phyloP scores from a whole-genome alignment of 2,329 filamentous ascomycete genomes.

The Paraphoma sp. region DNA sequence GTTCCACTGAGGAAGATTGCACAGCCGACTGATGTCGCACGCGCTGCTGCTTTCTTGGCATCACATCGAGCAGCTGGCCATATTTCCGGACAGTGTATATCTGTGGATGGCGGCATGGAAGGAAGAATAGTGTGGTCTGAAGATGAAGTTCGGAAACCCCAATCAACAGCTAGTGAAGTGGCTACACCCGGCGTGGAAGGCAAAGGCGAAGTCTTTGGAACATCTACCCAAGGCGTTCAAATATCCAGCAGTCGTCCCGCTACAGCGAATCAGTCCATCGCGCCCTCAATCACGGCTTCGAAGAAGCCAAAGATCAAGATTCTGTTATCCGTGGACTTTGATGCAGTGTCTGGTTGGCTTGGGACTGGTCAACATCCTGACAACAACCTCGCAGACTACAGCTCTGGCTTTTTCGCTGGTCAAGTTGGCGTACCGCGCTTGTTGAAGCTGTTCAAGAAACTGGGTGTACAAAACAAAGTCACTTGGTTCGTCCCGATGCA shows the following conservation, averaged over 20 bases:
- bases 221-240: conserved; percentile 14
- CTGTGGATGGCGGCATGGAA: conserved; percentile 61
- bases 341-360: conserved; percentile 66
- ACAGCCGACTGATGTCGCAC: conserved; percentile 57
- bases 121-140: conserved; percentile 58
- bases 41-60: conserved; percentile 58
- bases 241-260: conserved; percentile 3
- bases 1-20: conserved; percentile 57
- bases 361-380: conserved; percentile 61
- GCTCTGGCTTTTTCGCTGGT: conserved; percentile 62
- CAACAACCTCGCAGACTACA: conserved; percentile 64
- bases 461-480: conserved; percentile 58
- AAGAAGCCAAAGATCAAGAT: conserved; percentile 47
- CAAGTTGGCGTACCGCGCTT: conserved; percentile 64
- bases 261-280: not conserved
- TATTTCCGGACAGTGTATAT: conserved; percentile 61
- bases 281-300: not conserved
- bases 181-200: not conserved
- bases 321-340: conserved; percentile 58
- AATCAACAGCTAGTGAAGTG: not conserved
- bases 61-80: conserved; percentile 60
- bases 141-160: conserved; percentile 43
- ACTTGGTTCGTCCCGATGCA: conserved; percentile 69
- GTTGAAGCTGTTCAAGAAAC: conserved; percentile 60
- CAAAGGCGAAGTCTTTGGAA: conserved; percentile 14